phyloP scores from a whole-genome alignment of 2,329 filamentous ascomycete genomes.

The Clathrospora elynae region DNA sequence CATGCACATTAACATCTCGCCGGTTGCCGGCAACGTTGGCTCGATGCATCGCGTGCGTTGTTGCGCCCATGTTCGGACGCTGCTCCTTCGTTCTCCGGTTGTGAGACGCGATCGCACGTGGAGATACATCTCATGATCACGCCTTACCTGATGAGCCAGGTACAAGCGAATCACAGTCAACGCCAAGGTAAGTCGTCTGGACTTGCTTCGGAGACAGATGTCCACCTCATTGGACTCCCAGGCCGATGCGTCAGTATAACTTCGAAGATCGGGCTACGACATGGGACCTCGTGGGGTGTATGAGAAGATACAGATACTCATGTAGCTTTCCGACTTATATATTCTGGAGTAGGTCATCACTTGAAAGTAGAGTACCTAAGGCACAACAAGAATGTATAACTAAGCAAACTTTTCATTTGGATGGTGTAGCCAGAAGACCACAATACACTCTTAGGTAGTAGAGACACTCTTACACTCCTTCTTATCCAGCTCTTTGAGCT shows the following conservation, averaged over 20 bases:
- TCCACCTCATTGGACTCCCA: constrained; percentile 4
- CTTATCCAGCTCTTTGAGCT: background rate
- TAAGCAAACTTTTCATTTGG: background rate
- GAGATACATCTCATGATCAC: background rate
- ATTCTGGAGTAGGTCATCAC: too few relatives aligned
- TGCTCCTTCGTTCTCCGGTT: background rate
- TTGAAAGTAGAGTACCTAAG: too few relatives aligned
- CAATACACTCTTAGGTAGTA: background rate
- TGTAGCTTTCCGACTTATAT: too few relatives aligned
- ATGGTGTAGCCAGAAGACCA: background rate
- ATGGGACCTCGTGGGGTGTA: background rate
- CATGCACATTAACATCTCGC: constrained; percentile 6
- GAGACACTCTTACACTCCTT: background rate
- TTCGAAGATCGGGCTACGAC: background rate
- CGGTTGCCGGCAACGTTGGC: constrained; percentile 1
- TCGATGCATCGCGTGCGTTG: constrained; percentile 14
- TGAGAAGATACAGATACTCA: too few relatives aligned
- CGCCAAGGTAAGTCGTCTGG: background rate
- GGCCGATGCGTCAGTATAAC: background rate
- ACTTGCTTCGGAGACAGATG: constrained; percentile 2
- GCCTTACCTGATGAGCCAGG: constrained; percentile 1
- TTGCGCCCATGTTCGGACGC: constrained; percentile 9
- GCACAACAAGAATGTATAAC: too few relatives aligned
- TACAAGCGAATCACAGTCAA: background rate
- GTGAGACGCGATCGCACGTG: background rate